phyloP scores from a whole-genome alignment of 1,284 basidiomycete species.

The Waitea zeae region DNA sequence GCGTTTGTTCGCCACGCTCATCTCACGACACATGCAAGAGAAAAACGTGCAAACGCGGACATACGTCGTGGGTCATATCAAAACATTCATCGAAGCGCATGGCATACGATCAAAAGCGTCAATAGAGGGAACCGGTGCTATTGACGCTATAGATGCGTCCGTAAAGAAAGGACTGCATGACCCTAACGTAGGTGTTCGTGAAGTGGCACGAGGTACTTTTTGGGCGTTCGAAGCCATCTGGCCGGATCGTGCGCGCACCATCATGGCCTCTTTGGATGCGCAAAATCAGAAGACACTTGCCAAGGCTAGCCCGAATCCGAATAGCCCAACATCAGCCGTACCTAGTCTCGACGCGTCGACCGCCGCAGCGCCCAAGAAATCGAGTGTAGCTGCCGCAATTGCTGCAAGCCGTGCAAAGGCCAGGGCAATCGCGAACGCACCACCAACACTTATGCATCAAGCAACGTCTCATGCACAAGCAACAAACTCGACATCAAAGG shows the following conservation, averaged over 20 bases:
- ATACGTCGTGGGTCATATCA: constrained; percentile 51
- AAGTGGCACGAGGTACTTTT: constrained; percentile 57
- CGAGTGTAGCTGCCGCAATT: constrained; percentile 64
- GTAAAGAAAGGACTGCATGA: constrained; percentile 65
- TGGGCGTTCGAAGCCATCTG: constrained; percentile 73
- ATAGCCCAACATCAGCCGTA: constrained; percentile 19
- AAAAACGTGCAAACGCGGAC: constrained; percentile 74
- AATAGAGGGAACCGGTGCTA: constrained; percentile 48
- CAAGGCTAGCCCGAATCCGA: constrained; percentile 55
- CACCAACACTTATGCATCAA: constrained; percentile 59
- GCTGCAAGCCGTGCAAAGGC: constrained; percentile 72
- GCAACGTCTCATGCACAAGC: constrained; percentile 48
- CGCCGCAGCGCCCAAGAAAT: constrained; percentile 45
- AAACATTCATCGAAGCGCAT: constrained; percentile 56
- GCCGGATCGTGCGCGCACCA: constrained; percentile 43
- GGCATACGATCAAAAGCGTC: constrained; percentile 38
- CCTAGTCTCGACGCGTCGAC: constrained; percentile 28
- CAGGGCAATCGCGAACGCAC: constrained; percentile 64
- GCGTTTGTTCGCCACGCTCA: constrained; percentile 50
- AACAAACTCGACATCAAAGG: constrained; percentile 23
- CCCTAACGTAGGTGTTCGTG: constrained; percentile 65
- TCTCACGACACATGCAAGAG: constrained; percentile 66
- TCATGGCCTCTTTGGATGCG: constrained; percentile 58
- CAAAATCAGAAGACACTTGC: constrained; percentile 71
- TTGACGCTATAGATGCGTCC: constrained; percentile 56